Evolutionary conservation across 148 eudicot species (phyloP), one percentile per base, ranked within the genome.

Genomic region (Simmondsia chinensis): DNA sequence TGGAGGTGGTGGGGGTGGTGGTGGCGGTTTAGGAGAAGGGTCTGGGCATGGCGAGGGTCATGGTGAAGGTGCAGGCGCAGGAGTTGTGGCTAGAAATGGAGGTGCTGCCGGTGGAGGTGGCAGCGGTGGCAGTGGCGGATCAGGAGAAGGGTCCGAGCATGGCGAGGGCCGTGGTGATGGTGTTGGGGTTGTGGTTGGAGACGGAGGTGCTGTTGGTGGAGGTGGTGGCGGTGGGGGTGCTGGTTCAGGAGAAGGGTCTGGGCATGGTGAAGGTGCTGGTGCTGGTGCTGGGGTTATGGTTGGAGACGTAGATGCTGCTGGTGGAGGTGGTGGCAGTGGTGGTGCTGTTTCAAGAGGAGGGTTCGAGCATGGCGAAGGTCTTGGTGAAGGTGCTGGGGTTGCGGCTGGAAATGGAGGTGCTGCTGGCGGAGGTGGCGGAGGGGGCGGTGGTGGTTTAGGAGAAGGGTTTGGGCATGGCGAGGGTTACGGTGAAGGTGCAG

Each of bases 171-270:
- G 18, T 6, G 31, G 31, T 13, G 33, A 15, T 42, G 46, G 46
- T 2, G 36, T 31, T 4, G 31, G 2, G 13, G 17, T 33, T 5
- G 14, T 6, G 17, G 16, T 7, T 6, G 29, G 31, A 19, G 56
- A 26, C 1, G 58, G 38, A 3, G 22, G 35, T 6, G 50, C 20
- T 1, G 27, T 29, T 15, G 59, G 59, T 2, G 53, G 58, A 0
- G 59, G 66, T 5, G 61, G 61, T 7, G 52, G 61, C 3, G 46
- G 61, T 8, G 25, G 43, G n/a, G 44, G 51, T 24, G 44, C 35
- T 11, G 60, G 43, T 46, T 24, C 43, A 8, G 6, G 9, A 5
- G 37, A 37, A 14, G 45, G 37, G 10, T 27, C 4, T 18, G 43
- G 43, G 1, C 9, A 26, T 17, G 16, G 5, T 1, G 50, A 55